A percentile compares a stretch with the other conserved stretches of the same genome.
These are phyloP conservation scores for Gaeumannomyces sp. DNA, from an alignment of 2,329 filamentous ascomycete species.

Conservation along the genomic window DNA sequence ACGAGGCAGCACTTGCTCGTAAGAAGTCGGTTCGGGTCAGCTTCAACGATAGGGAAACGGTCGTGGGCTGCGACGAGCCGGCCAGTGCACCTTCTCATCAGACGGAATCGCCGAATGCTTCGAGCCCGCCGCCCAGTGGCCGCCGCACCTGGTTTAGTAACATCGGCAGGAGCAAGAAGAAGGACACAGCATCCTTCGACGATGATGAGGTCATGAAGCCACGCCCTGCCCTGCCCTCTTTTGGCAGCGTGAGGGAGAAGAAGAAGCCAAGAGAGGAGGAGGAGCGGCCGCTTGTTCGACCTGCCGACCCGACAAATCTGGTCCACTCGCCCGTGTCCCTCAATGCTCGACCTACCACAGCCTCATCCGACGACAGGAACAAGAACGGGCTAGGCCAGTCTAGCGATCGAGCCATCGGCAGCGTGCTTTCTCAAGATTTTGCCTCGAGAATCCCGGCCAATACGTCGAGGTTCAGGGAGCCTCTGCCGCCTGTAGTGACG, in stretches of 20 bases:
- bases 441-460: slow-evolving; percentile 48
- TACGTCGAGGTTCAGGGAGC: slow-evolving; percentile 53
- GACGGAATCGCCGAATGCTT: slow-evolving; percentile 30
- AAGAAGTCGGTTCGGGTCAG: slow-evolving; percentile 70
- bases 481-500: slow-evolving; percentile 64
- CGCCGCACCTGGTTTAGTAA: slow-evolving; percentile 48
- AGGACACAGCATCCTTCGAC: slow-evolving; percentile 58
- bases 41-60: slow-evolving; percentile 63
- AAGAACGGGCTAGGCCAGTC: slow-evolving; percentile 38
- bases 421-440: slow-evolving; percentile 48
- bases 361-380: too few relatives aligned
- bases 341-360: slow-evolving; percentile 9
- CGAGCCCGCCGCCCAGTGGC: slow-evolving; percentile 29
- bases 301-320: slow-evolving; percentile 32
- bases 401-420: slow-evolving; percentile 53
- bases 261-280: slow-evolving; percentile 48
- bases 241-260: slow-evolving; percentile 66
- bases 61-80: slow-evolving; percentile 41
- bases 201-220: slow-evolving; percentile 68
- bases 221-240: slow-evolving; percentile 65
- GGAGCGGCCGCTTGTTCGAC: slow-evolving; percentile 54
- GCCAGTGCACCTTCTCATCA: slow-evolving; percentile 29
- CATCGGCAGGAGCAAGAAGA: slow-evolving; percentile 43
- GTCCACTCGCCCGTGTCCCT: slow-evolving; percentile 22
- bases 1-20: slow-evolving; percentile 34